Evolutionary conservation across 2,329 filamentous ascomycete species (phyloP).

Genomic region (Ophiostoma montium): DNA sequence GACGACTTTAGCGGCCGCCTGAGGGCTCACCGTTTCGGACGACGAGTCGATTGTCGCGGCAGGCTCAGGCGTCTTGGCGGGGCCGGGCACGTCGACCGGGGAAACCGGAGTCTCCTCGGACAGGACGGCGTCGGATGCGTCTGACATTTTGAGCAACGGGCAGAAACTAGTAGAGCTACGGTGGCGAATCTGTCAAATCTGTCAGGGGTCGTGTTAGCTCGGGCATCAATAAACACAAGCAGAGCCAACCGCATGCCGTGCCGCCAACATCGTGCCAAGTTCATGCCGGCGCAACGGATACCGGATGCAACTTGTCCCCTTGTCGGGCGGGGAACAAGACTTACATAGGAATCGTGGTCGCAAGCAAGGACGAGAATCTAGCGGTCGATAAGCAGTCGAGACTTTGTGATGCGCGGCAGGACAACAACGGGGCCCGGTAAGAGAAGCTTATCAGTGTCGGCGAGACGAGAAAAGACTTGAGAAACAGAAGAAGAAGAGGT

Average conservation of each 20-base stretch:
- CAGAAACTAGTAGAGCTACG: neutral
- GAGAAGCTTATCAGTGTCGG: conserved; percentile 1
- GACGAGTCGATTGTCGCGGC: conserved; percentile 10
- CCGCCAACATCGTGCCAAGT: too few relatives aligned
- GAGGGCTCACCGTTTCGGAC: conserved; percentile 8
- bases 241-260: too few relatives aligned
- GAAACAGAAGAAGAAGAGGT: conserved; percentile 2
- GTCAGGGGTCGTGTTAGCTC: neutral
- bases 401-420: neutral
- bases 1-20: conserved; percentile 11
- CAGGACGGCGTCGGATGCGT: conserved; percentile 19
- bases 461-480: neutral
- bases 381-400: neutral
- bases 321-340: too few relatives aligned
- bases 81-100: conserved; percentile 8
- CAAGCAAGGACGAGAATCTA: too few relatives aligned
- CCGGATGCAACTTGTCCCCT: too few relatives aligned
- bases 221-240: neutral
- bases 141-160: conserved; percentile 19
- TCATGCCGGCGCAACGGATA: too few relatives aligned
- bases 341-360: too few relatives aligned
- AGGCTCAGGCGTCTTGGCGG: conserved; percentile 7
- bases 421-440: neutral
- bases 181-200: neutral
- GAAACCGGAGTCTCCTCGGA: conserved; percentile 15